Evolutionary conservation across 495 filamentous ascomycete genomes (phyloP).

Genomic region (Platismatia glauca): DNA sequence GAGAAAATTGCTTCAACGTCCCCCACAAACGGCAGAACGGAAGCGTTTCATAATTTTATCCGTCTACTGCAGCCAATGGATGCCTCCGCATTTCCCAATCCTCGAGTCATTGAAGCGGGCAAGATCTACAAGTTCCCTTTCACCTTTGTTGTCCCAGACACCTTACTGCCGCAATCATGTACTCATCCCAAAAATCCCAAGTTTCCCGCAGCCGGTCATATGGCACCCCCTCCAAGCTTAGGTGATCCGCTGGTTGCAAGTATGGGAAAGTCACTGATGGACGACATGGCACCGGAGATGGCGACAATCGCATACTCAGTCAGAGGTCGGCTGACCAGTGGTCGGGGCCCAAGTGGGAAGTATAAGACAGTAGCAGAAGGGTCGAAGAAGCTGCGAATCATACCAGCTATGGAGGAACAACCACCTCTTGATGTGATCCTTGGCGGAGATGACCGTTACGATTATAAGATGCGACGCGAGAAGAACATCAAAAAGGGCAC

Average conservation of each 20-base stretch:
- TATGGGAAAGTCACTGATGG: slow-evolving; percentile 43
- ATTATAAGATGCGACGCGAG: slow-evolving; percentile 62
- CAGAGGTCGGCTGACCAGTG: slow-evolving; percentile 41
- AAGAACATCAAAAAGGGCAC: slow-evolving; percentile 71
- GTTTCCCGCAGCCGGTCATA: slow-evolving; percentile 61
- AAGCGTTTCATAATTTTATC: slow-evolving; percentile 59
- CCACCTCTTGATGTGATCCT: slow-evolving; percentile 59
- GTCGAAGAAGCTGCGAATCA: slow-evolving; percentile 58
- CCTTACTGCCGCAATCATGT: slow-evolving; percentile 56
- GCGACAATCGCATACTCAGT: slow-evolving; percentile 63
- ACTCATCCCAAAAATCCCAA: slow-evolving; percentile 45
- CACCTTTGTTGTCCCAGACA: slow-evolving; percentile 74
- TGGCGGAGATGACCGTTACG: slow-evolving; percentile 40
- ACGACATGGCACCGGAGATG: slow-evolving; percentile 84
- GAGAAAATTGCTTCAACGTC: slow-evolving; percentile 41
- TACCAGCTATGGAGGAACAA: slow-evolving; percentile 66
- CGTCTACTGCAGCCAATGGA: slow-evolving; percentile 74
- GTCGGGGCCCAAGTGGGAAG: slow-evolving; percentile 35
- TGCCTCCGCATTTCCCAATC: slow-evolving; percentile 57
- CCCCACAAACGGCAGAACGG: slow-evolving; percentile 40
- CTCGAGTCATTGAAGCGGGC: slow-evolving; percentile 58
- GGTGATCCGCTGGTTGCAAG: slow-evolving; percentile 56
- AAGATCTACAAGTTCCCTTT: slow-evolving; percentile 69
- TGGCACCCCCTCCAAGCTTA: slow-evolving; percentile 70
- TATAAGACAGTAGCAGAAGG: slow-evolving; percentile 41